Conservation (phyloP, 108 stramenopile genomes). For the Cyclotella atomus region DNA sequence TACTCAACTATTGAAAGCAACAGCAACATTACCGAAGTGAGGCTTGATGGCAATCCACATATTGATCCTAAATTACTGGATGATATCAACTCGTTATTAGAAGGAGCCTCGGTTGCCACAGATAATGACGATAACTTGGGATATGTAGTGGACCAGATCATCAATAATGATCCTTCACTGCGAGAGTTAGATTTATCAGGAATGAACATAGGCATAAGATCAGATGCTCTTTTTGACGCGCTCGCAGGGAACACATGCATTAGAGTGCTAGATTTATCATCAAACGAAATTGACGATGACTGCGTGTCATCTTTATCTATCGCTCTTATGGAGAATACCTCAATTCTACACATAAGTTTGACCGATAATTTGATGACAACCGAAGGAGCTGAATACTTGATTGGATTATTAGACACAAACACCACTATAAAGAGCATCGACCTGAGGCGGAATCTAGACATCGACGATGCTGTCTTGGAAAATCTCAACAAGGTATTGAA, state of each 20-base stretch:
- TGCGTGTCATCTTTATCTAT: conserved; percentile 26
- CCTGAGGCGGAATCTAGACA: conserved; percentile 41
- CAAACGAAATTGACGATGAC: conserved; percentile 35
- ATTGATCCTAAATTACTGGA: conserved; percentile 11
- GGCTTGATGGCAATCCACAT: conserved; percentile 21
- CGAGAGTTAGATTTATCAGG: conserved; percentile 15
- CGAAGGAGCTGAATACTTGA: conserved; percentile 50
- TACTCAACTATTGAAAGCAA: conserved; percentile 30
- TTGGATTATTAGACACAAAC: conserved; percentile 41
- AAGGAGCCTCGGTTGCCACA: not conserved
- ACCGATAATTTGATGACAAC: conserved; percentile 34
- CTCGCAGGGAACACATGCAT: conserved; percentile 18
- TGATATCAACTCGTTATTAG: conserved; percentile 21
- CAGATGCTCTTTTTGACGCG: conserved; percentile 25
- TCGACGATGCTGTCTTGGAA: conserved; percentile 24
- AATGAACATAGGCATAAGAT: conserved; percentile 24
- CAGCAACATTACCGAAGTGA: conserved; percentile 8
- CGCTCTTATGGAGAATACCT: conserved; percentile 30
- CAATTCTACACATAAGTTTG: conserved; percentile 28
- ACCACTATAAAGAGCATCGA: conserved; percentile 34
- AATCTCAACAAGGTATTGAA: conserved; percentile 25
- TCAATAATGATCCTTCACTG: conserved; percentile 30
- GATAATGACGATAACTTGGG: not conserved
- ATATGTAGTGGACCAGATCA: conserved; percentile 8
- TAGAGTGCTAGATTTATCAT: conserved; percentile 29